Base-by-base conservation (phyloP, 2,329 filamentous ascomycete genomes). In the Ceratocystis colombiana region DNA sequence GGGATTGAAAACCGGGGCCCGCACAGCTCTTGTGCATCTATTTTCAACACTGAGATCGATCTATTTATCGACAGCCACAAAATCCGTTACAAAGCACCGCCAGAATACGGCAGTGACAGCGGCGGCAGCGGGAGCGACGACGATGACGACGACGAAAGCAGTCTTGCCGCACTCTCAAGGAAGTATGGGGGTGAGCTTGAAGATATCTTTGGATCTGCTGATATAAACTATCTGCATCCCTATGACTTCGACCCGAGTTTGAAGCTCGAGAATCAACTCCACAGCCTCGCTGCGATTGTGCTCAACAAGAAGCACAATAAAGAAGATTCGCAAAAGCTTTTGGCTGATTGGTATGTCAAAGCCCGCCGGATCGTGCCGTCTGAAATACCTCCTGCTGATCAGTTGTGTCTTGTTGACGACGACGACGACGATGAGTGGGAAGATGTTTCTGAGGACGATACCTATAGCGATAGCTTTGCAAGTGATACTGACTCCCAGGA, bases 41-140 rank as follows among this genome's bases (percentile, higher is more conserved):
- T 59, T 5, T 33, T 59, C 55, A 30, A 59, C 8, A 12, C 55
- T n/a, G 55, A 59, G 55, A 37, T 59, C 28, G 55, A 59, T n/a
- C 12, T 37, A 8, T 37, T 59, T 7, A 59, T 59, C 30, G 15
- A 37, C 25, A 59, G 55, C 6, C 12, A 33, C 10, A 28, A 28
- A 33, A 8, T 59, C 15, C 30, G 6, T 1, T 22, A 59, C 55
- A 59, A 37, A 17, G 55, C 55, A 10, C 7, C 12, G 6, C 2
- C 17, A 59, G 55, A 30, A 4, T 8, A 37, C 33, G 4, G 5
- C 25, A 37, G n/a, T 7, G 55, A 59, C 7, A 0, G 33, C 1
- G 17, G 30, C 5, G 33, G 10, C 10, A 41, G 37, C 37, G 33
- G 1, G 8, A n/a, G 7, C 25, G 53, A 59, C 7, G 5, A 37